phyloP scores from a whole-genome alignment of 1,139 yeast species.

The Zygoascus sp. region DNA sequence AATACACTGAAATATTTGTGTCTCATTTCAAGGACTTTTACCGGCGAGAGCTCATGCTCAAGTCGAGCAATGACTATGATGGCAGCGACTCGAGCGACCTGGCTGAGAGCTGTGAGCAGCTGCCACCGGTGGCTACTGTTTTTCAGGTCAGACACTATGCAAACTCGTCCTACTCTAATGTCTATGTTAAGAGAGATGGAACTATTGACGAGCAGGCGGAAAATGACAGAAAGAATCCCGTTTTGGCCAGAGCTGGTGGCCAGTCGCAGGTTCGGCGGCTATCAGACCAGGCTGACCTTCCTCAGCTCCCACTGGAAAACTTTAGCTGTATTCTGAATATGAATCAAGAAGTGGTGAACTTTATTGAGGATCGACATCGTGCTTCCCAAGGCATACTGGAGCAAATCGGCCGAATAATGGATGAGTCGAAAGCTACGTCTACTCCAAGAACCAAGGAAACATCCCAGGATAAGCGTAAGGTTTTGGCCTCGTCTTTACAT shows the following conservation, averaged over 20 bases:
- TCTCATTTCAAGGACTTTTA: slow-evolving; percentile 8
- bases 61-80: background rate
- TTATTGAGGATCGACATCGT: background rate
- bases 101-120: background rate
- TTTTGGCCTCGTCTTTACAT: slow-evolving; percentile 23
- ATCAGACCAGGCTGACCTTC: background rate
- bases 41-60: background rate
- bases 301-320: slow-evolving; percentile 4
- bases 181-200: slow-evolving; percentile 22
- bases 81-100: background rate
- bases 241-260: background rate
- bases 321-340: slow-evolving; percentile 1
- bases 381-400: slow-evolving; percentile 2
- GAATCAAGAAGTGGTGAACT: background rate
- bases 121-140: slow-evolving; percentile 11
- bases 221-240: slow-evolving; percentile 1
- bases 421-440: background rate
- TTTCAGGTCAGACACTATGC: slow-evolving; percentile 26
- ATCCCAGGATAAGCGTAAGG: slow-evolving; percentile 22
- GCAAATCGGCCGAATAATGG: background rate
- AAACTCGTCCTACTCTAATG: slow-evolving; percentile 25
- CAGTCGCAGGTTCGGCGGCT: background rate
- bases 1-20: background rate
- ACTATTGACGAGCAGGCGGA: slow-evolving; percentile 12
- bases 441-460: slow-evolving; percentile 12